phyloP scores from a whole-genome alignment of 148 eudicot species.

The Camellia japonica region DNA sequence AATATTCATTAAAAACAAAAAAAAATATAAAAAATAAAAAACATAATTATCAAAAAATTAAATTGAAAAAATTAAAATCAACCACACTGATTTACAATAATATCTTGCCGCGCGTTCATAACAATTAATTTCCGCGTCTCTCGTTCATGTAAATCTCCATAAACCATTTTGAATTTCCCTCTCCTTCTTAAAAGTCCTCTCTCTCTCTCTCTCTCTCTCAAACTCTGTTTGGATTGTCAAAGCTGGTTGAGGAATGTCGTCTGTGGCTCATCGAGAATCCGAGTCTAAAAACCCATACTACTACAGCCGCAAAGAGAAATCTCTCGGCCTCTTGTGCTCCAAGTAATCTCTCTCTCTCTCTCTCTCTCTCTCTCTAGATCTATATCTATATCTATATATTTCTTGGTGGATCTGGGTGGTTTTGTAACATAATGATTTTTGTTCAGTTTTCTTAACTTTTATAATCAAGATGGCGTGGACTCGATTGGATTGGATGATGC shows the following conservation, averaged over 20 bases:
- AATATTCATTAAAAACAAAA: no score
- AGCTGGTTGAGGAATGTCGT: not conserved
- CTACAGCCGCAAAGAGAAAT: constrained; percentile 71
- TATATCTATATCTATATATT: not conserved
- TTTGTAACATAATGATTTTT: not conserved
- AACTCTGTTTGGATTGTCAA: not conserved
- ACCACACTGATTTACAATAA: no score
- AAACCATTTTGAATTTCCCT: not conserved
- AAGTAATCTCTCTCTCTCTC: constrained; percentile 37
- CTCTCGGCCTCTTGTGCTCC: constrained; percentile 70
- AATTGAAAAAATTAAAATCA: no score
- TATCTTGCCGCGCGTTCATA: not conserved
- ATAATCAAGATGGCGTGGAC: constrained; percentile 70
- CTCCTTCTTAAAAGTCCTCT: constrained; percentile 1
- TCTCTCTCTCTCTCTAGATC: not conserved
- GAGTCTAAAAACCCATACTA: constrained; percentile 13
- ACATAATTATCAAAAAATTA: no score
- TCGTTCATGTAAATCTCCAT: not conserved
- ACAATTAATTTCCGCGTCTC: not conserved
- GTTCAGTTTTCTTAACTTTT: constrained; percentile 69
- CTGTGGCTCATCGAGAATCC: constrained; percentile 9
- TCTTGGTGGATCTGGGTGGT: not conserved
- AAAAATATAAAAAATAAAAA: no score
- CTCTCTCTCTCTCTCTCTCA: constrained; percentile 1
- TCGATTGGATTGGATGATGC: constrained; percentile 73